Evolutionary conservation across 2,329 filamentous ascomycete species (phyloP), one percentile per base, ranked within the genome.

Genomic region (Incumbomyces delicatus): DNA sequence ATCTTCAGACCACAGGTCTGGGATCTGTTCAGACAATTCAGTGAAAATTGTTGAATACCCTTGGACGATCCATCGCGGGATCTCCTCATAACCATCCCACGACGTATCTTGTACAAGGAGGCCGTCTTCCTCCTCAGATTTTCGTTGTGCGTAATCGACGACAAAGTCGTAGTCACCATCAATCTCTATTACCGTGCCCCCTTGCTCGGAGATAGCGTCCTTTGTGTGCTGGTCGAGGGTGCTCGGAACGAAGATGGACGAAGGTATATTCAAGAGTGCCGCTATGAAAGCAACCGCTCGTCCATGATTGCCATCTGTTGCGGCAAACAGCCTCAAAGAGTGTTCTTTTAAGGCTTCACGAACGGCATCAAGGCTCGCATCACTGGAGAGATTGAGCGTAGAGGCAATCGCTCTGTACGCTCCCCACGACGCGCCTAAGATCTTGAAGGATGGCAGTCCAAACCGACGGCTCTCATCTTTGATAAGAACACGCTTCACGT

Each of bases 231-330:
- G 27, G 30, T 42, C 31, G 27, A 42, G 31, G 2, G 27, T 30
- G 6, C 11, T 6, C 2, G 40, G 40, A 8, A 42, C 40, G 17
- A 32, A 42, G 29, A 42, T 33, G 12, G 32, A n/a, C 12, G 17
- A 5, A 4, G 17, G 6, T 8, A 20, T 27, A 3, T 3, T 3
- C 8, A 90, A 64, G 10, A 79, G 69, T 34, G 64, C 67, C 0
- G 75, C 81, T 77, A 89, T 86, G 6, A 76, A 70, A 0, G 83
- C 81, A 1, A 87, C 74, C 0, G 86, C 85, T 1, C 84, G 70
- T 0, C 86, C 85, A 69, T 85, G 83, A 53, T 90, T 90, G 0
- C 85, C 86, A 41, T 87, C 84, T 0, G 83, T 87, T 1, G 80
- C 80, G 0, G 83, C 78, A 34, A 81, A 73, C 0, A 86, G 60